Evolutionary conservation across 2,329 filamentous ascomycete species (phyloP).

Genomic region (Apiospora marii): DNA sequence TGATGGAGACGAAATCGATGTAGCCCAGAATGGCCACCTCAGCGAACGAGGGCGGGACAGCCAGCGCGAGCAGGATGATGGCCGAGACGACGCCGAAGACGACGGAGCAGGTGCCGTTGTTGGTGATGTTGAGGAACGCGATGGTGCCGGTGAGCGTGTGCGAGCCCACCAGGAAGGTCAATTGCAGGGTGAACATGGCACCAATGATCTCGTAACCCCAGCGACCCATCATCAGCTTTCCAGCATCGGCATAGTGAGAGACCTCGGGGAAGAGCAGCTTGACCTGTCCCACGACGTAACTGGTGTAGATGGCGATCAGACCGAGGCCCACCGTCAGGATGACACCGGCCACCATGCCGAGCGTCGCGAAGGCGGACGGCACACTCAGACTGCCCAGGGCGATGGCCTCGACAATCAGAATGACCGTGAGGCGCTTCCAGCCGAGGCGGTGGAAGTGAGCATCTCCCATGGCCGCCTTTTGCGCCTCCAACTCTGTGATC

Average conservation of each 20-base stretch:
- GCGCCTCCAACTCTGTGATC: slow-evolving; percentile 53
- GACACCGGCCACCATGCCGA: slow-evolving; percentile 61
- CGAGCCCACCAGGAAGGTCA: slow-evolving; percentile 70
- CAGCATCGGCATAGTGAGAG: slow-evolving; percentile 60
- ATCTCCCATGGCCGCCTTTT: slow-evolving; percentile 53
- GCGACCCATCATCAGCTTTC: slow-evolving; percentile 60
- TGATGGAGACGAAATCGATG: slow-evolving; percentile 65
- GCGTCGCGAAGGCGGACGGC: slow-evolving; percentile 58
- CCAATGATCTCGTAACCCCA: slow-evolving; percentile 63
- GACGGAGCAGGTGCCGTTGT: slow-evolving; percentile 64
- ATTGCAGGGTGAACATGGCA: slow-evolving; percentile 60
- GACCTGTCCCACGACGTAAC: slow-evolving; percentile 55
- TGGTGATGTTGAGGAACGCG: slow-evolving; percentile 66
- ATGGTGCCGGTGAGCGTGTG: slow-evolving; percentile 70
- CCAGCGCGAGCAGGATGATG: slow-evolving; percentile 60
- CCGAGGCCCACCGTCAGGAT: slow-evolving; percentile 52
- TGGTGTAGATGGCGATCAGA: slow-evolving; percentile 57
- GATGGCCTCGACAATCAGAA: slow-evolving; percentile 65
- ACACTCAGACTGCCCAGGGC: slow-evolving; percentile 61
- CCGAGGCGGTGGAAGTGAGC: slow-evolving; percentile 61
- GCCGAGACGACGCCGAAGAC: slow-evolving; percentile 64
- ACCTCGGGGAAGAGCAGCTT: slow-evolving; percentile 43
- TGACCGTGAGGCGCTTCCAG: slow-evolving; percentile 63
- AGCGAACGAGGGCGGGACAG: slow-evolving; percentile 65
- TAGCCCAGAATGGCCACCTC: slow-evolving; percentile 66